phyloP scores from a whole-genome alignment of 306 rosid genomes.

The Prosopis cineraria region DNA sequence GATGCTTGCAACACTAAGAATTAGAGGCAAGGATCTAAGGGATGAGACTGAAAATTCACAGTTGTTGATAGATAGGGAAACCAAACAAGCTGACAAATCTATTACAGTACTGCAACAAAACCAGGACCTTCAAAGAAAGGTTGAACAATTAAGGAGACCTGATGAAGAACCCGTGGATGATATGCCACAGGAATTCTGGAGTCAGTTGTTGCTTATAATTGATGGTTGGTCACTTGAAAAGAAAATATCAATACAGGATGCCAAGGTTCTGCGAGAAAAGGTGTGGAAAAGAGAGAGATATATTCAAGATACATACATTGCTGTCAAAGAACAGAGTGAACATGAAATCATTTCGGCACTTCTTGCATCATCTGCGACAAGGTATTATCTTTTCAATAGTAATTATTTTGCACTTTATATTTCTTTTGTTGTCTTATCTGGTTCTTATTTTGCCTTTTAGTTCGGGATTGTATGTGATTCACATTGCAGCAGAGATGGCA shows the following conservation, averaged over 20 bases:
- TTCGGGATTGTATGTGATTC: conserved; percentile 78
- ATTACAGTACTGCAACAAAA: conserved; percentile 43
- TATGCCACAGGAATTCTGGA: conserved; percentile 96
- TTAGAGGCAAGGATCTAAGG: conserved; percentile 58
- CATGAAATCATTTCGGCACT: conserved; percentile 63
- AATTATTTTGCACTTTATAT: conserved; percentile 18
- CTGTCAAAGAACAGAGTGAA: conserved; percentile 62
- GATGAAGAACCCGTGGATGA: conserved; percentile 71
- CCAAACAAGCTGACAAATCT: conserved; percentile 72
- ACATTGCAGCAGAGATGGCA: conserved; percentile 98
- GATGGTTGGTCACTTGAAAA: conserved; percentile 95
- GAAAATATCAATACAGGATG: conserved; percentile 70
- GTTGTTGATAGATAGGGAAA: conserved; percentile 62
- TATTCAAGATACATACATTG: conserved; percentile 59
- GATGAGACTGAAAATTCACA: conserved; percentile 68
- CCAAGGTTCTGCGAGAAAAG: conserved; percentile 70
- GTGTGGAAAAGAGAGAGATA: conserved; percentile 71
- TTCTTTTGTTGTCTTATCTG: conserved; percentile 42
- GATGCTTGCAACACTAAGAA: conserved; percentile 57
- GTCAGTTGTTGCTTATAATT: conserved; percentile 70
- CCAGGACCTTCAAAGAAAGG: neutral
- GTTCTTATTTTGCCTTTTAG: conserved; percentile 52
- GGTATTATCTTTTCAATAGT: conserved; percentile 53
- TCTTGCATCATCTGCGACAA: conserved; percentile 56
- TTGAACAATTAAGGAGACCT: conserved; percentile 52